A percentile compares a stretch with the other conserved stretches of the same genome.
phyloP scores from a whole-genome alignment of 805 yeast genomes.

The Cyberlindnera maclurae region DNA sequence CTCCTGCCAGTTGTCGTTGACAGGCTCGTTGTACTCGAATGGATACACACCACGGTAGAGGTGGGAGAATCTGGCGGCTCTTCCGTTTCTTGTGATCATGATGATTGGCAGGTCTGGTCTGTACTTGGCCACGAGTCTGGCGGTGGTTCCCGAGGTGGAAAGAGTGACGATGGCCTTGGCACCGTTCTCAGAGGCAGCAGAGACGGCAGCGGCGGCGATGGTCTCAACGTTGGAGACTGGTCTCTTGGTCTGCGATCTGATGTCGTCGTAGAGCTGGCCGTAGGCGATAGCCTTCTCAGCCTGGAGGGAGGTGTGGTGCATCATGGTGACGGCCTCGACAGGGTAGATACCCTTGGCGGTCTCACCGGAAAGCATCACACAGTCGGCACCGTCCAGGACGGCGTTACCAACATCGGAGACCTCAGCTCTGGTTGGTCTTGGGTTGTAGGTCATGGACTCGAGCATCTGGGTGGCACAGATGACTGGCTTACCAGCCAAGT shows the following conservation, averaged over 20 bases:
- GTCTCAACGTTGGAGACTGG: conserved; percentile 95
- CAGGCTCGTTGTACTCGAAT: conserved; percentile 64
- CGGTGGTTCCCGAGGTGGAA: conserved; percentile 91
- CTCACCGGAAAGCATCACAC: conserved; percentile 99
- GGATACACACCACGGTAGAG: conserved; percentile 98
- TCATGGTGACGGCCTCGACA: conserved; percentile 93
- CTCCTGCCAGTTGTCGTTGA: conserved; percentile 78
- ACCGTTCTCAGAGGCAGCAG: conserved; percentile 91
- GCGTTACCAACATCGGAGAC: conserved; percentile 99
- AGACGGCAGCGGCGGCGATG: conserved; percentile 93
- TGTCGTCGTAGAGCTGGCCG: conserved; percentile 75
- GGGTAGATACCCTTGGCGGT: conserved; percentile 99
- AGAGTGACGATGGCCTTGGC: conserved; percentile 96
- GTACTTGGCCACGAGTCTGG: conserved; percentile 94
- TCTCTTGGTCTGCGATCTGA: conserved; percentile 75
- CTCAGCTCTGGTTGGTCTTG: conserved; percentile 99
- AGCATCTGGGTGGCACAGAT: conserved; percentile 99
- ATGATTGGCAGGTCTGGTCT: conserved; percentile 96
- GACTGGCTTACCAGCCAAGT: conserved; percentile 98
- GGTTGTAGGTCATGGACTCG: conserved; percentile 99
- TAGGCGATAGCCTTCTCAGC: conserved; percentile 97
- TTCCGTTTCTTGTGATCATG: conserved; percentile 94
- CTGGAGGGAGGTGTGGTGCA: conserved; percentile 94
- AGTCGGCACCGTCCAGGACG: conserved; percentile 97
- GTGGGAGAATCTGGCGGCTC: conserved; percentile 93